Percentiles rank a stretch among this genome's conserved stretches.
These are phyloP conservation scores for Pseudohyphozyma bogoriensis DNA, from an alignment of 768 basidiomycete genomes.

Conservation along the genomic window DNA sequence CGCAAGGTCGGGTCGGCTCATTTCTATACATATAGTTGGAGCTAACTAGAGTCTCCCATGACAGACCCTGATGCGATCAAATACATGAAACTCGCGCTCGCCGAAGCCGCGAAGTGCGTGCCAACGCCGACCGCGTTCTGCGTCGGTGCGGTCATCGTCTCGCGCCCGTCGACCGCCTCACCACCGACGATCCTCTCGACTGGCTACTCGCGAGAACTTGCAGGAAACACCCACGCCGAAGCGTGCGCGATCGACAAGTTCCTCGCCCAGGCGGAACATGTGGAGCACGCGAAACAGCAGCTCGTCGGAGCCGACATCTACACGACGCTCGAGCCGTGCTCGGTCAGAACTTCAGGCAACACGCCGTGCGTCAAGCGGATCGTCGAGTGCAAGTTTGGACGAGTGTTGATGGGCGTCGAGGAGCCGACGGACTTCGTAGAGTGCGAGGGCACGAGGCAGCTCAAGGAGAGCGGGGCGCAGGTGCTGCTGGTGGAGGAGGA, in stretches of 20 bases:
- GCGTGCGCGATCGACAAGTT: conserved; percentile 81
- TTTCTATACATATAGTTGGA: no score
- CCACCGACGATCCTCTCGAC: conserved; percentile 48
- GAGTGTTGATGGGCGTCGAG: conserved; percentile 76
- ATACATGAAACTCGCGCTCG: conserved; percentile 57
- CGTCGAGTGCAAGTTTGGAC: conserved; percentile 54
- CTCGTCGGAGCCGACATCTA: conserved; percentile 63
- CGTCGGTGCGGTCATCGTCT: conserved; percentile 48
- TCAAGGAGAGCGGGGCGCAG: conserved; percentile 61
- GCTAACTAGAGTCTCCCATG: background rate
- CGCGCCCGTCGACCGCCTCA: conserved; percentile 9
- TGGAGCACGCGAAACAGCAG: background rate
- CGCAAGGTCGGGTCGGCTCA: background rate
- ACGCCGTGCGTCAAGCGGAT: conserved; percentile 76
- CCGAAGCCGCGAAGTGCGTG: conserved; percentile 58
- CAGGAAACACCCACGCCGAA: conserved; percentile 94
- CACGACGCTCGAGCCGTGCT: conserved; percentile 95
- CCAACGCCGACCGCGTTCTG: conserved; percentile 72
- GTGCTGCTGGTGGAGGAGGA: conserved; percentile 55
- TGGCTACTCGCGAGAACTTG: conserved; percentile 80
- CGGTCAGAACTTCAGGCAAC: conserved; percentile 73
- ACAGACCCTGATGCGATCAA: conserved; percentile 34
- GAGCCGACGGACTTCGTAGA: conserved; percentile 91
- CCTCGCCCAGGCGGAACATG: conserved; percentile 19
- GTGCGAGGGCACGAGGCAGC: conserved; percentile 71